phyloP scores from a whole-genome alignment of 1,139 yeast species.

The Taiozyma onychis region DNA sequence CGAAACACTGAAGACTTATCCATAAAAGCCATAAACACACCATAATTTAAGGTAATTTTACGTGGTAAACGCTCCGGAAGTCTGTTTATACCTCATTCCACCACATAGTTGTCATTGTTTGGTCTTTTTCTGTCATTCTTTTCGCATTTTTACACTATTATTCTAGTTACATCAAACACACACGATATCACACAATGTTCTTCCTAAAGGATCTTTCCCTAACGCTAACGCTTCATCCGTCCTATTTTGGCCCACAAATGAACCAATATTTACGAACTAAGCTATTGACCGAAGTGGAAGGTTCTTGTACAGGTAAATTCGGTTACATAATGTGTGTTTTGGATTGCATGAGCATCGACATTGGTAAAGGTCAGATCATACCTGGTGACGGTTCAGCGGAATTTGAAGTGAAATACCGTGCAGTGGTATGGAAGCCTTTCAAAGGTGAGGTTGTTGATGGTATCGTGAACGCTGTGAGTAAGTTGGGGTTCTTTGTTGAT shows the following conservation, averaged over 20 bases:
- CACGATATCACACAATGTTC: constrained; percentile 25
- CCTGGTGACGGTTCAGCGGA: constrained; percentile 94
- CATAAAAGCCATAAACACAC: not conserved
- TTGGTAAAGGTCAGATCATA: constrained; percentile 88
- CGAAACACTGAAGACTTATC: not conserved
- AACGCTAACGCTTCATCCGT: constrained; percentile 91
- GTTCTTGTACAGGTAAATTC: constrained; percentile 98
- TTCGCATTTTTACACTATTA: not conserved
- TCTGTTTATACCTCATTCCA: not conserved
- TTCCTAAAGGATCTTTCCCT: constrained; percentile 80
- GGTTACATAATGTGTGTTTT: constrained; percentile 96
- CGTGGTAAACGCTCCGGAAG: not conserved
- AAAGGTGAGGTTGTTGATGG: constrained; percentile 99
- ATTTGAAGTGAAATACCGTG: constrained; percentile 92
- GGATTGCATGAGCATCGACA: constrained; percentile 92
- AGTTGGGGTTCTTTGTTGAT: constrained; percentile 96
- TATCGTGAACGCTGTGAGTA: constrained; percentile 87
- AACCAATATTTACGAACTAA: constrained; percentile 86
- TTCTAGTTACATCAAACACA: not conserved
- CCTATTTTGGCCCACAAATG: constrained; percentile 97
- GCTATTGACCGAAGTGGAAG: constrained; percentile 92
- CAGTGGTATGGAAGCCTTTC: constrained; percentile 97
- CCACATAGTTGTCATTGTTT: not conserved
- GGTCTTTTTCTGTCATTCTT: not conserved
- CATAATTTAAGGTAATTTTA: not conserved